These are phyloP conservation scores for Auriscalpium microsporum DNA, from an alignment of 768 basidiomycete species.

Conservation along the genomic window DNA sequence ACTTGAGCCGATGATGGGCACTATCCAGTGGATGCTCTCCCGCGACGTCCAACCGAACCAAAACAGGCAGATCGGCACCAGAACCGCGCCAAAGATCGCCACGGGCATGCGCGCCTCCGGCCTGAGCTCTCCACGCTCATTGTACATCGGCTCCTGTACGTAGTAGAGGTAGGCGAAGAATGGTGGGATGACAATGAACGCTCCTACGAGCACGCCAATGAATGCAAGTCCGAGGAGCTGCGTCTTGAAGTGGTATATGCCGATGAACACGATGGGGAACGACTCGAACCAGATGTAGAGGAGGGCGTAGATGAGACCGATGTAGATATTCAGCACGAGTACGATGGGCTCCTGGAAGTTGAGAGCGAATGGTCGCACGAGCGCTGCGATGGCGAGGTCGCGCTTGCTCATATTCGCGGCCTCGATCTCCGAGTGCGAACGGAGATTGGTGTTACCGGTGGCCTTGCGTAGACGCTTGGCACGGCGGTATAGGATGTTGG, in stretches of 20 bases:
- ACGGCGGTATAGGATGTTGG: constrained; percentile 25
- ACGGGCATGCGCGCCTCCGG: constrained; percentile 25
- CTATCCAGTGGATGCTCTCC: constrained; percentile 25
- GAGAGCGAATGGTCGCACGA: constrained; percentile 25
- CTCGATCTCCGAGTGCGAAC: constrained; percentile 21
- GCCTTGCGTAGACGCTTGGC: constrained; percentile 23
- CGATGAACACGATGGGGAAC: constrained; percentile 19
- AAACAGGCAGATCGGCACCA: constrained; percentile 25
- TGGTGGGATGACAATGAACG: not conserved
- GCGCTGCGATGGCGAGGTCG: constrained; percentile 17
- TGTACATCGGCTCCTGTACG: not conserved
- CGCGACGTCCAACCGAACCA: constrained; percentile 24
- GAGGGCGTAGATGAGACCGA: constrained; percentile 24
- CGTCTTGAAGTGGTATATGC: constrained; percentile 23
- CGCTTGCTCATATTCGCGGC: constrained; percentile 14
- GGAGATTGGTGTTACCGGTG: constrained; percentile 23
- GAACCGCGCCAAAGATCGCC: constrained; percentile 22
- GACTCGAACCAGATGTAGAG: constrained; percentile 25
- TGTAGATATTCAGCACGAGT: constrained; percentile 23
- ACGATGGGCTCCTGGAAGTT: constrained; percentile 25
- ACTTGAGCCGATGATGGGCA: constrained; percentile 23
- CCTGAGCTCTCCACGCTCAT: not conserved
- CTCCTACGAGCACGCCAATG: constrained; percentile 7
- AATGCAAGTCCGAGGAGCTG: constrained; percentile 23
- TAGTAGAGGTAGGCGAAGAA: not conserved